Evolutionary conservation across 176 grass and related monocot genomes (phyloP), one percentile per base, ranked within the genome.

Genomic region (Zea luxurians): DNA sequence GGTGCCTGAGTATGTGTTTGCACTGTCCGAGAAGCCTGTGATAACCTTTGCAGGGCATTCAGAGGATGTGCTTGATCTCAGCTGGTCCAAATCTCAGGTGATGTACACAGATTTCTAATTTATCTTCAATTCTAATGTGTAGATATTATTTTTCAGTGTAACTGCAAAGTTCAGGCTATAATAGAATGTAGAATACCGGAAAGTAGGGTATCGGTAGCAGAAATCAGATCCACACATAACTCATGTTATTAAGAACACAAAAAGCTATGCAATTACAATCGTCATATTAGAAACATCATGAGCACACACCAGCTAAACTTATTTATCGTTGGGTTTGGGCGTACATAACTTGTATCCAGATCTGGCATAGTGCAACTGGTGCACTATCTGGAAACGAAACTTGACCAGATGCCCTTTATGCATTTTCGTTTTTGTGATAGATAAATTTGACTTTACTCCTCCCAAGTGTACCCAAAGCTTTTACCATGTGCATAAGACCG

Each of bases 41-140:
- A 90, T 87, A 84, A 92, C 96, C 76, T 98, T 98, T 17, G 84
- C 78, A 83, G 96, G 96, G 62, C 96, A 98, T 74, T 57, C 76
- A 20, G 75, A 83, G 63, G 96, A 94, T 83, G 92, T 98, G 75
- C 96, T 98, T 59, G 96, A 98, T 74, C 96, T 98, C 77, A 92
- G 92, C 57, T 98, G 96, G 96, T 98, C 96, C 59, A 94, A 95
- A 89, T 94, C 89, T 75, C 89, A 89, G 91, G 96, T 98, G 87
- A 71, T 76, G 67, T 69, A 37, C 42, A 67, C 63, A 60, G 36
- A 16, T 20, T 70, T 71, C 11, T 52, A 76, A 13, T 49, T 47
- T 76, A 36, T 54, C 54, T 80, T 81, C 59, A 76, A 16, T 86
- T 83, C 52, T 40, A 40, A 60, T 84, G 35, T 66, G 41, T 16